Evolutionary conservation across 768 basidiomycete species (phyloP).

Genomic region (Calocybe cyanea): DNA sequence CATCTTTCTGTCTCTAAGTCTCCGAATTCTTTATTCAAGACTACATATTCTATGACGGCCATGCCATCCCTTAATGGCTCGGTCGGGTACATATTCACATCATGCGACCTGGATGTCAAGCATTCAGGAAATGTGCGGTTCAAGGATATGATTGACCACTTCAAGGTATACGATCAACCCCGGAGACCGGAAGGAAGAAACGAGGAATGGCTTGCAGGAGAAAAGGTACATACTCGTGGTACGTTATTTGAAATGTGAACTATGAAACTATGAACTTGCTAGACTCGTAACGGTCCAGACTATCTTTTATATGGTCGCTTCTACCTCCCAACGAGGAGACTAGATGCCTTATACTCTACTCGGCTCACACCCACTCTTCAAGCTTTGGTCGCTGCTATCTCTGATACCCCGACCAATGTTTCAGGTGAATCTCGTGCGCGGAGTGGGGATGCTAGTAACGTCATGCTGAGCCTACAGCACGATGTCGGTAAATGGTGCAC

Average conservation of each 20-base stretch:
- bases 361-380: slow-evolving; percentile 78
- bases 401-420: slow-evolving; percentile 61
- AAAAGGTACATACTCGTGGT: slow-evolving; percentile 77
- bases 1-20: slow-evolving; percentile 83
- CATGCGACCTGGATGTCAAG: slow-evolving; percentile 73
- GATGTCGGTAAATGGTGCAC: slow-evolving; percentile 90
- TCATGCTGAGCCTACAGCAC: slow-evolving; percentile 86
- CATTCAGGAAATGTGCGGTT: slow-evolving; percentile 70
- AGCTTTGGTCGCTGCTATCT: slow-evolving; percentile 80
- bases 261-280: no score
- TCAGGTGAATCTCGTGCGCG: slow-evolving; percentile 40
- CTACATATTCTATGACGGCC: slow-evolving; percentile 89
- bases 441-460: slow-evolving; percentile 54
- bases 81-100: slow-evolving; percentile 90
- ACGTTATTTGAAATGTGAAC: slow-evolving; percentile 24
- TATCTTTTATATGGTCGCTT: slow-evolving; percentile 92
- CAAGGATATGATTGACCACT: slow-evolving; percentile 88
- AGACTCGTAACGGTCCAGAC: slow-evolving; percentile 64
- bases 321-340: slow-evolving; percentile 82
- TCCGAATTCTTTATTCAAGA: slow-evolving; percentile 85
- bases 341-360: slow-evolving; percentile 88
- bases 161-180: slow-evolving; percentile 81
- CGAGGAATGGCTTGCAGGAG: slow-evolving; percentile 80
- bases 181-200: slow-evolving; percentile 72
- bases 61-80: slow-evolving; percentile 92